Evolutionary conservation across 164 flowering plant species (phyloP), one percentile per base, ranked within the genome.

Genomic region (Stephania cephalantha): DNA sequence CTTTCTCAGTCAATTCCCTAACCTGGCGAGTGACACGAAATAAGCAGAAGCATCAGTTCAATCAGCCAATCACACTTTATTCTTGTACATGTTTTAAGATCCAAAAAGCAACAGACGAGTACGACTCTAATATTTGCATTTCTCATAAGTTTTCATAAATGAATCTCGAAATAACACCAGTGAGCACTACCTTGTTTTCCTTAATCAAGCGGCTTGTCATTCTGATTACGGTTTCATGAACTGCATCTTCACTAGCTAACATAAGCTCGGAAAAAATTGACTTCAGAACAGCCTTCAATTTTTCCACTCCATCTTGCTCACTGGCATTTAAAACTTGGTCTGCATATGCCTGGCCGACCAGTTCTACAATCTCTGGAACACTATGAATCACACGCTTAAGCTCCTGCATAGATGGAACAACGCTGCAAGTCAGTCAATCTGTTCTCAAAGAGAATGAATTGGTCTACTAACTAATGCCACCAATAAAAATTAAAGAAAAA

Each of bases 281-380:
- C 75, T 72, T 81, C 73, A 96, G 55, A 71, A 83, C 73, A 29
- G 85, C 76, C 83, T 89, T 95, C 61, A 78, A 77, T 74, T 85
- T 84, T 69, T 86, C 85, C 73, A 84, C 85, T 53, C 81, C 91
- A 70, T 88, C 87, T 65, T 76, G 74, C 64, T 84, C 83, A 45
- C 73, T 75, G n/a, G 83, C 46, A 20, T 74, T 44, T 58, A 89
- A 77, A 22, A 90, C 79, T 80, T 76, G 81, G 63, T 86, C 82
- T 61, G 83, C 88, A 61, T 74, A 78, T 55, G 58, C 78, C 69
- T 25, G 75, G 46, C 94, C 92, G 76, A 96, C 87, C 76, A 96
- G 80, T 79, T 88, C 97, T 17, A 78, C 85, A 70, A 96, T 83
- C 88, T 96, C 99, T 25, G 94, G 97, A 79, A 94, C 91, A 84